phyloP scores from a whole-genome alignment of 176 grass and related monocot species.

The Dendrocalamus sinicus region DNA sequence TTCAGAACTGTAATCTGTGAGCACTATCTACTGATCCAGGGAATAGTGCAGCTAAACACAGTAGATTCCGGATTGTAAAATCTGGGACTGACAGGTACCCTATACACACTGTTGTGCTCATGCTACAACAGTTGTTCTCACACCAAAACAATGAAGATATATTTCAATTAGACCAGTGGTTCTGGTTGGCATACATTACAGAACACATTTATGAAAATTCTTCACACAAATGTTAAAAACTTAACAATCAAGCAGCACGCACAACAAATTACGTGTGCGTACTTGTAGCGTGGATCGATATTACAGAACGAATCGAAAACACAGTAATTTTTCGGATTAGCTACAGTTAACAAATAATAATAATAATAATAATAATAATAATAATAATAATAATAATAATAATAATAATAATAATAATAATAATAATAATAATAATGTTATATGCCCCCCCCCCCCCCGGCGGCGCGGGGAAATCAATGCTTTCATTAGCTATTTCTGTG shows the following conservation, averaged over 20 bases:
- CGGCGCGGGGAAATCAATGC: background rate
- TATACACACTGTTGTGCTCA: too few species aligned
- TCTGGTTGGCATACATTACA: background rate
- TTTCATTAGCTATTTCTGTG: background rate
- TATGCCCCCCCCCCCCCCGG: background rate
- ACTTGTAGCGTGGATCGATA: background rate
- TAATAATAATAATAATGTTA: background rate
- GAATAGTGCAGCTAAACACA: too few species aligned
- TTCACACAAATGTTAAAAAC: background rate
- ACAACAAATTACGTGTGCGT: constrained; percentile 45
- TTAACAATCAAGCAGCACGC: constrained; percentile 33
- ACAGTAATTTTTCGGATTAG: constrained; percentile 9
- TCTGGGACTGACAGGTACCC: too few species aligned
- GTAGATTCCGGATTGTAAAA: too few species aligned
- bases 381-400: background rate
- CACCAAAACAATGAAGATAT: background rate
- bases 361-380: background rate
- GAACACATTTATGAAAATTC: background rate
- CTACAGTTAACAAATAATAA: background rate
- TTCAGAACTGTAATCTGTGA: too few species aligned
- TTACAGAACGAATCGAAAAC: constrained; percentile 39
- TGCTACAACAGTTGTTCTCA: background rate
- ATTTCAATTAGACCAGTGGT: background rate
- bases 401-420: background rate
- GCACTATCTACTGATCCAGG: too few species aligned